Evolutionary conservation across 1,139 yeast species (phyloP), one percentile per base, ranked within the genome.

Genomic region (Saccharomycopsis hybrid): DNA sequence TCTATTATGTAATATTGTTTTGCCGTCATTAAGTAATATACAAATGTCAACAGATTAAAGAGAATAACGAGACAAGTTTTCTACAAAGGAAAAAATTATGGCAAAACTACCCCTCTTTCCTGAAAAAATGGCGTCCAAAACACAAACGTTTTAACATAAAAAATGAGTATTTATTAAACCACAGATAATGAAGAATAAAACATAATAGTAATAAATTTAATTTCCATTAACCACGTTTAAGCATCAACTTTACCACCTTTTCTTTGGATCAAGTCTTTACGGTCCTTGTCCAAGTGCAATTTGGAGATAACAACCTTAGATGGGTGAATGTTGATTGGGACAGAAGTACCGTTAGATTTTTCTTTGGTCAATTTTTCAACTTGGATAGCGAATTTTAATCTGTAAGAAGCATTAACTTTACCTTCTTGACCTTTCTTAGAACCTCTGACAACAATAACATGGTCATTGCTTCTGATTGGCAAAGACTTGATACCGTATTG

Each of bases 371-470:
- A 81, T 80, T 92, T 92, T 80, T 90, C 98, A 68, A 94, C 85
- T 78, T 90, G 97, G 65, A 94, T 80, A 66, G 96, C 83, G 72
- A 80, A 94, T 78, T 92, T 94, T 77, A 92, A 86, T 86, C 99
- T 92, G 96, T 94, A 94, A 65, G 92, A 98, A 62, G 96, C 85
- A 66, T 92, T 78, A 72, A 94, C 83, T 80, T 89, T 88, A 77
- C 98, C 99, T 80, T 92, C 98, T 69, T 92, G 90, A 73, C 97
- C 98, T 83, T 92, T 94, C 86, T 87, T 85, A 69, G 98, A 86
- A 71, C 99, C 99, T 79, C 99, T 92, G 73, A 84, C 90, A 70
- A 94, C 92, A 65, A 78, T 73, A 66, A 94, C 96, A 76, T 86
- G 92, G 73, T 94, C 99, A 65, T 90, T 95, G 78, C 87, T 86